Conservation (phyloP, 495 filamentous ascomycete species). For the Hypoxylon perforatum region DNA sequence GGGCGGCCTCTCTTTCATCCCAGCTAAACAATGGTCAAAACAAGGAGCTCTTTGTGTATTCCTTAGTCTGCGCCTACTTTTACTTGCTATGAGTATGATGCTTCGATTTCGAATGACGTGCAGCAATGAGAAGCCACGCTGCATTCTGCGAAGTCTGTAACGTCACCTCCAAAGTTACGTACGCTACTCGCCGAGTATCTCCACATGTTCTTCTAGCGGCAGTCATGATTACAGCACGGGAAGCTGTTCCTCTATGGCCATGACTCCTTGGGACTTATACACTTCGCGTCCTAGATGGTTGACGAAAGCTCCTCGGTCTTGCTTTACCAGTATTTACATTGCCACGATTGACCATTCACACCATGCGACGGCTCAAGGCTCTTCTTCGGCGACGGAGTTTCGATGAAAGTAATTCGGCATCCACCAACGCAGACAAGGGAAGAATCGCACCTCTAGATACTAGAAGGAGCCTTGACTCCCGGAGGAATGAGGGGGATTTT, state of each 20-base stretch:
- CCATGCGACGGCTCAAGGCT: constrained; percentile 21
- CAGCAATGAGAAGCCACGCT: background rate
- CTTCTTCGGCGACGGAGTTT: constrained; percentile 15
- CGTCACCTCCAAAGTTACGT: background rate
- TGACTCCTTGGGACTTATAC: background rate
- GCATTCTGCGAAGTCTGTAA: background rate
- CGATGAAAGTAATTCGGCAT: background rate
- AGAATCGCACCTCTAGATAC: background rate
- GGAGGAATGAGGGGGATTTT: background rate
- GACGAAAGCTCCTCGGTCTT: background rate
- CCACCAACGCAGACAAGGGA: background rate
- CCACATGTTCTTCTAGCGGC: background rate
- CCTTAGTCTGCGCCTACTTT: too few relatives aligned
- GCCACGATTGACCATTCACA: background rate
- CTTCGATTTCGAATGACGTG: background rate
- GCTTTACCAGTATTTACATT: background rate
- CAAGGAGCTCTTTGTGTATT: too few relatives aligned
- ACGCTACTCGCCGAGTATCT: background rate
- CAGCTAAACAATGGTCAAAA: too few relatives aligned
- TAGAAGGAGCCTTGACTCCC: background rate
- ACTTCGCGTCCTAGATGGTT: background rate
- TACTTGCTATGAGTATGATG: too few relatives aligned
- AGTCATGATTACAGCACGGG: background rate
- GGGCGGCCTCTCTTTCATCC: too few relatives aligned
- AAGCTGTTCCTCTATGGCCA: background rate